A percentile compares a stretch with the other conserved stretches of the same genome.
phyloP scores from a whole-genome alignment of 2,329 filamentous ascomycete species.

The Penicillium sp. region DNA sequence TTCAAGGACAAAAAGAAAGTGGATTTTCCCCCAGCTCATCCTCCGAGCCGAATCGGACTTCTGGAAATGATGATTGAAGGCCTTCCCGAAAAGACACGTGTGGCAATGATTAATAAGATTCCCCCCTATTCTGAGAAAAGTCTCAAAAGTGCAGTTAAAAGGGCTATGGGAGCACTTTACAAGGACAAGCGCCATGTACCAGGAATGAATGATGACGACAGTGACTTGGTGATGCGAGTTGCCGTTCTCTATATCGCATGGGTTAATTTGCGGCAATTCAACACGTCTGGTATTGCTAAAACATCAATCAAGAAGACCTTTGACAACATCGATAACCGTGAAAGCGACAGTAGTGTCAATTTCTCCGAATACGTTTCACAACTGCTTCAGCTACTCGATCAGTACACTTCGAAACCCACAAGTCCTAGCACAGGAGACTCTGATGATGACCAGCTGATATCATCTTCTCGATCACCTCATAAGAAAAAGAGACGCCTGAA shows the following conservation, averaged over 20 bases:
- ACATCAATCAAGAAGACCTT: neutral
- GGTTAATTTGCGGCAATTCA: constrained; percentile 6
- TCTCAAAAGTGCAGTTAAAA: constrained; percentile 2
- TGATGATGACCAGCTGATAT: constrained; percentile 19
- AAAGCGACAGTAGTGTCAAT: neutral
- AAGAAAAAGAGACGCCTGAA: constrained; percentile 46
- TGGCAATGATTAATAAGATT: neutral
- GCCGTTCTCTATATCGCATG: constrained; percentile 11
- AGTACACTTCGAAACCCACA: neutral
- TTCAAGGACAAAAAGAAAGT: neutral
- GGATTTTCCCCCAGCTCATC: neutral
- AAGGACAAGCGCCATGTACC: neutral
- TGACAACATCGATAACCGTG: neutral
- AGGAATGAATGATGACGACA: neutral
- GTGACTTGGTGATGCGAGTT: neutral
- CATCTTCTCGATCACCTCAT: constrained; percentile 39
- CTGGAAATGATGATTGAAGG: constrained; percentile 9
- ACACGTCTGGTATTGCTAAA: constrained; percentile 2
- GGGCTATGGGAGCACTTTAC: neutral
- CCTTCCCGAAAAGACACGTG: neutral
- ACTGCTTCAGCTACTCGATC: constrained; percentile 5
- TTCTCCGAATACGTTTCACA: constrained; percentile 1
- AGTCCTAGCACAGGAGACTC: constrained; percentile 3
- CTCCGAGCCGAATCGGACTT: neutral
- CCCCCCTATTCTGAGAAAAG: neutral